A percentile compares a stretch with the other conserved stretches of the same genome.
Evolutionary conservation across 163 green algal species (phyloP).

Genomic region (Volvox carteri): DNA sequence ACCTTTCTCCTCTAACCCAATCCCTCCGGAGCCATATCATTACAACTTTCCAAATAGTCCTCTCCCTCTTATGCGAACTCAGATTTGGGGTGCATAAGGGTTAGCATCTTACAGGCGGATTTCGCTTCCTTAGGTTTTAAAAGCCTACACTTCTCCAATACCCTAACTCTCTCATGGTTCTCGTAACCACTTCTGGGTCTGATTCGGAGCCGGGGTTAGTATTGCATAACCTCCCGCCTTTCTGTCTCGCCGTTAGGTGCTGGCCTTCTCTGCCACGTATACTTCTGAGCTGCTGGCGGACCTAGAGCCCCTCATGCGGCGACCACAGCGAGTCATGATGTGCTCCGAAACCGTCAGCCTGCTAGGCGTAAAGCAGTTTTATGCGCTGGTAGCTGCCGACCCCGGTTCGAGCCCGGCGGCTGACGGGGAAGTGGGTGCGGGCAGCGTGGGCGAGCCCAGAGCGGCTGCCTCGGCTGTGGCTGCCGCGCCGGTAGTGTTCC

Average conservation of each 20-base stretch:
- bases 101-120: no score
- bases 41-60: no score
- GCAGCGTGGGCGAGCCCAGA: conserved; percentile 29
- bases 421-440: conserved; percentile 25
- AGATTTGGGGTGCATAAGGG: no score
- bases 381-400: conserved; percentile 40
- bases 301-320: conserved; percentile 79
- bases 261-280: conserved; percentile 92
- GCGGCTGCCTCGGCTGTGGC: background rate
- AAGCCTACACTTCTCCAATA: no score
- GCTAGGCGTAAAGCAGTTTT: conserved; percentile 73
- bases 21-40: no score
- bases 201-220: no score
- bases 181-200: no score
- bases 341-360: conserved; percentile 59
- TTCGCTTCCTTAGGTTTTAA: no score
- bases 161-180: no score
- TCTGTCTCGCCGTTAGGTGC: conserved; percentile 67
- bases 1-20: no score
- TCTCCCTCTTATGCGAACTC: no score
- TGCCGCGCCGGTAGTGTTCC: conserved; percentile 55
- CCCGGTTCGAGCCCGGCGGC: background rate
- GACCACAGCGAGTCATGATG: conserved; percentile 80
- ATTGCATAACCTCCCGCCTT: no score
- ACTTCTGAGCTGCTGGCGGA: conserved; percentile 70